A percentile compares a stretch with the other conserved stretches of the same genome.
phyloP scores from a whole-genome alignment of 164 flowering plant genomes.

The Echeveria elegans region DNA sequence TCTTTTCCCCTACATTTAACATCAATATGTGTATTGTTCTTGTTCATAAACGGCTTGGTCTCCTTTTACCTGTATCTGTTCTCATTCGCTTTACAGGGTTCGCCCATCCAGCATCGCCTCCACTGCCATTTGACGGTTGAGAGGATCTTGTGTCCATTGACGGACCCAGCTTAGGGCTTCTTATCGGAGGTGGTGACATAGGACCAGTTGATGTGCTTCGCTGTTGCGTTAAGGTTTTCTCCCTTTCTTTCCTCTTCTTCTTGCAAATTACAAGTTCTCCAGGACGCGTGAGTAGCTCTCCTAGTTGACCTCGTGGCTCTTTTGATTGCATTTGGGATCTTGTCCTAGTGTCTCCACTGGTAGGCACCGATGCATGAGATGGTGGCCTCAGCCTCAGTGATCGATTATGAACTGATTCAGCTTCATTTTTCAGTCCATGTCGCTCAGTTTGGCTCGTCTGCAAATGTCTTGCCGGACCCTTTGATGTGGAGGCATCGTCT shows the following conservation, averaged over 20 bases:
- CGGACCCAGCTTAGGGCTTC: slow-evolving; percentile 28
- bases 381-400: no score
- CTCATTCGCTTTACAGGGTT: slow-evolving; percentile 91
- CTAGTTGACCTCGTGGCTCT: slow-evolving; percentile 45
- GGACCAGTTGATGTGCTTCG: slow-evolving; percentile 46
- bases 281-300: slow-evolving; percentile 64
- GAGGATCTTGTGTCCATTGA: slow-evolving; percentile 12
- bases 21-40: slow-evolving; percentile 1
- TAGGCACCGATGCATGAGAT: slow-evolving; percentile 24
- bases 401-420: no score
- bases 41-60: slow-evolving; percentile 85
- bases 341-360: slow-evolving; percentile 31
- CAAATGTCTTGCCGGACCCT: slow-evolving; percentile 35
- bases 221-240: slow-evolving; percentile 46
- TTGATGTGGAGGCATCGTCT: slow-evolving; percentile 24
- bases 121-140: slow-evolving; percentile 28
- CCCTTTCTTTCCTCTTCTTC: slow-evolving; percentile 92
- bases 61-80: slow-evolving; percentile 81
- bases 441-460: slow-evolving; percentile 40
- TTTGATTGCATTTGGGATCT: slow-evolving; percentile 33
- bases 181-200: slow-evolving; percentile 47
- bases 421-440: slow-evolving; percentile 39
- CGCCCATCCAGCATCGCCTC: slow-evolving; percentile 74
- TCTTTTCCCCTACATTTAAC: slow-evolving; percentile 17
- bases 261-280: slow-evolving; percentile 94